Evolutionary conservation across 345 rosid genomes (phyloP), one percentile per base, ranked within the genome.

Genomic region (Camelina laxa): DNA sequence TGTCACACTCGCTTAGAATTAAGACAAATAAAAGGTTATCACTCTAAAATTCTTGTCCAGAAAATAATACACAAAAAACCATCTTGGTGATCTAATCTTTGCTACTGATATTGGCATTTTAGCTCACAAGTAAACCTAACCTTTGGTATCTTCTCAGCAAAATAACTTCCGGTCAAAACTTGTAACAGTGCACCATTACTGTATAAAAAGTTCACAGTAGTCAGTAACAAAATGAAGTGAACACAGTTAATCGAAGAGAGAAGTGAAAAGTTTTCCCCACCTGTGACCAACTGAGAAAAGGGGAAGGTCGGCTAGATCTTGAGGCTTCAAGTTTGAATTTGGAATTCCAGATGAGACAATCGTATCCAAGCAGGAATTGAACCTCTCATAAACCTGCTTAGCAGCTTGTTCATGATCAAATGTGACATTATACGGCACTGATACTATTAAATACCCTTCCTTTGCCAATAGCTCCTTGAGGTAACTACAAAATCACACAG

Each of bases 151-250:
- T 84, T 94, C 74, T 88, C 95, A 39, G 81, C 65, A 84, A 90
- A 91, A 79, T 90, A 94, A 82, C 96, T 94, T 72, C 93, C 98
- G 0, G 86, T 84, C 57, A 91, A 89, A 38, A 85, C 91, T 85
- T 91, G 98, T 49, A 94, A 88, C 69, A 94, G 88, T 4, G 98
- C 97, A 38, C 97, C 98, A 75, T 94, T 94, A 82, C 98, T 93
- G 72, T 84, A 84, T 3, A 63, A 76, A 27, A 72, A 24, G 36
- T 65, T 41, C 39, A 66, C 42, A 65, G 12, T 63, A 12, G 31
- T 69, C 50, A 72, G 53, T 35, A 69, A n/a, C n/a, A n/a, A n/a
- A n/a, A n/a, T n/a, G n/a, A 38, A 36, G 42, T 35, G 27, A 54
- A 1, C 45, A 38, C 44, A 17, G 16, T 39, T 12, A 53, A 35